Evolutionary conservation across 2,329 filamentous ascomycete genomes (phyloP).

Genomic region (Thelonectria blattea): DNA sequence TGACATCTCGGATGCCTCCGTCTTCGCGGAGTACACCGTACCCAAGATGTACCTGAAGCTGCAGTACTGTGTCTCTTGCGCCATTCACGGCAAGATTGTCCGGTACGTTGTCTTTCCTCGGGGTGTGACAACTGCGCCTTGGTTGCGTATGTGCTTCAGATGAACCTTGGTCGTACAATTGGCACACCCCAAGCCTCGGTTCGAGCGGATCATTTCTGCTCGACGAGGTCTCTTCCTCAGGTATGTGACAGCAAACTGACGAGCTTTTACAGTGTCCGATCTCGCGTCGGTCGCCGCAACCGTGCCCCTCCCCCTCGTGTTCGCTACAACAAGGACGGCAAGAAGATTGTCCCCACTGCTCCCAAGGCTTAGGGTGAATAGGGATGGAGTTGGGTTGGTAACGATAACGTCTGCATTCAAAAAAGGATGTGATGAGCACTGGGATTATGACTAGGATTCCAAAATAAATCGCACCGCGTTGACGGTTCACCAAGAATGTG

Average conservation of each 20-base stretch:
- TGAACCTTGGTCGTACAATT: slow-evolving; percentile 65
- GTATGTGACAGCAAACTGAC: slow-evolving; percentile 51
- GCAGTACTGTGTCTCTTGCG: slow-evolving; percentile 99
- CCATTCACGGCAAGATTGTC: slow-evolving; percentile 99
- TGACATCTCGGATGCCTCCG: slow-evolving; percentile 99
- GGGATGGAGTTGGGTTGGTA: slow-evolving; percentile 46
- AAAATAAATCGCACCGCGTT: slow-evolving; percentile 39
- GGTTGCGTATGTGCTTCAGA: slow-evolving; percentile 58
- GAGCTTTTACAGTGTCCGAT: slow-evolving; percentile 80
- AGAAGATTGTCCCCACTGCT: slow-evolving; percentile 91
- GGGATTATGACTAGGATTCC: slow-evolving; percentile 42
- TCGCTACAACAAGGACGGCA: slow-evolving; percentile 99
- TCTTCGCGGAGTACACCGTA: slow-evolving; percentile 98
- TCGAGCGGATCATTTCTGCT: slow-evolving; percentile 9
- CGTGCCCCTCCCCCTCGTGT: slow-evolving; percentile 96
- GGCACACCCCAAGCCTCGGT: slow-evolving; percentile 41
- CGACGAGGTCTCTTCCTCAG: slow-evolving; percentile 15
- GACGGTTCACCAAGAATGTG: background rate
- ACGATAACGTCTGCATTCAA: slow-evolving; percentile 48
- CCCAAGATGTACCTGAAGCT: slow-evolving; percentile 99
- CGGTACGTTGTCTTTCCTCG: slow-evolving; percentile 78
- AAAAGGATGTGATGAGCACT: slow-evolving; percentile 46
- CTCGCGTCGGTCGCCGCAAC: slow-evolving; percentile 96
- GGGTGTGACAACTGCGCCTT: slow-evolving; percentile 64
- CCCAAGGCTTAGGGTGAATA: slow-evolving; percentile 47